A percentile compares a stretch with the other conserved stretches of the same genome.
phyloP scores from a whole-genome alignment of 495 filamentous ascomycete genomes.

The Neurospora sp. region DNA sequence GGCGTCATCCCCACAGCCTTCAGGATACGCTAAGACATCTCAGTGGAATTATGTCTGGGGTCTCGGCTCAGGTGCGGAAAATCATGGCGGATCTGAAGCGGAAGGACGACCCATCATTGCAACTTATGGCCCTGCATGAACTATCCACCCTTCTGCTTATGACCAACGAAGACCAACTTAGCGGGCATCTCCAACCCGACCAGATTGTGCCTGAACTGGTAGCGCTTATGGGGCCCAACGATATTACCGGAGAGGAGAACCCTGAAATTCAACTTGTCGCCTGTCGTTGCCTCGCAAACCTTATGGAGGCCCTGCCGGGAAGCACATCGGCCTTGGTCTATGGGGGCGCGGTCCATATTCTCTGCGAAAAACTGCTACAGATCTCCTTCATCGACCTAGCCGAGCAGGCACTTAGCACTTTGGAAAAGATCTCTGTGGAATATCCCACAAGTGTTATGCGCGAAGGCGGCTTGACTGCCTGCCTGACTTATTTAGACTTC shows the following conservation, averaged over 20 bases:
- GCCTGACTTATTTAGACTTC: conserved; percentile 90
- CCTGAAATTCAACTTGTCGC: conserved; percentile 97
- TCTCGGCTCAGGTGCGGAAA: conserved; percentile 68
- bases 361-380: conserved; percentile 89
- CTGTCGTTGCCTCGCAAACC: conserved; percentile 89
- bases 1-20: conserved; percentile 51
- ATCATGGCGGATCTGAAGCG: conserved; percentile 75
- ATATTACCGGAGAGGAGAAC: conserved; percentile 77
- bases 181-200: conserved; percentile 91
- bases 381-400: conserved; percentile 95
- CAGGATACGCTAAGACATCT: conserved; percentile 76
- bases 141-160: conserved; percentile 87
- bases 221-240: conserved; percentile 78
- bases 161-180: conserved; percentile 93
- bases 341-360: conserved; percentile 83
- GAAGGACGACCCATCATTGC: conserved; percentile 80
- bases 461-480: conserved; percentile 89
- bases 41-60: conserved; percentile 82
- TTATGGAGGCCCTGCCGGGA: conserved; percentile 93
- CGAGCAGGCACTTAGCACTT: conserved; percentile 90
- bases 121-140: conserved; percentile 87
- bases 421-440: conserved; percentile 95
- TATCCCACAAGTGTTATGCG: conserved; percentile 94
- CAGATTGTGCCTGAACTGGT: conserved; percentile 93
- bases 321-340: conserved; percentile 95